Conservation (phyloP, 2,329 filamentous ascomycete species). For the Fusarium incarnatum region DNA sequence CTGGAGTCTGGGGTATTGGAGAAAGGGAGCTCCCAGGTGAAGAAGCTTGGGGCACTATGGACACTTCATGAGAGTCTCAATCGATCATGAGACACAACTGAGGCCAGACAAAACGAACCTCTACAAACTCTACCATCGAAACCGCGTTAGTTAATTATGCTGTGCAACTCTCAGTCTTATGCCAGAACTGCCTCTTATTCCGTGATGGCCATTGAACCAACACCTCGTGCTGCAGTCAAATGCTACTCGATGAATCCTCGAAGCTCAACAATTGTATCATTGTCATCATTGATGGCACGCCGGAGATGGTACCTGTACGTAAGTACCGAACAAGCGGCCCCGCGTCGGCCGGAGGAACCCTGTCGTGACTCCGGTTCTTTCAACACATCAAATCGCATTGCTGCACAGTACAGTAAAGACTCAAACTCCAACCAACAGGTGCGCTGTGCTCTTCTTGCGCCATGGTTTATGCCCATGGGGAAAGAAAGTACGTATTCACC, state of each 20-base stretch:
- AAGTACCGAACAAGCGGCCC: slow-evolving; percentile 44
- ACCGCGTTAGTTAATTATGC: slow-evolving; percentile 11
- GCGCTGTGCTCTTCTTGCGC: slow-evolving; percentile 24
- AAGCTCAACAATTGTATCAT: slow-evolving; percentile 43
- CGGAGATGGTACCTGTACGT: slow-evolving; percentile 37
- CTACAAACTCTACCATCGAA: slow-evolving; percentile 25
- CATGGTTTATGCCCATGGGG: slow-evolving; percentile 21
- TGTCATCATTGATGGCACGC: slow-evolving; percentile 45
- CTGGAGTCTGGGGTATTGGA: slow-evolving; percentile 36
- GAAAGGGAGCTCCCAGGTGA: slow-evolving; percentile 15
- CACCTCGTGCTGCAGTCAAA: slow-evolving; percentile 36
- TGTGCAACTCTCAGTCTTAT: slow-evolving; percentile 35
- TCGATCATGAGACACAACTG: slow-evolving; percentile 4
- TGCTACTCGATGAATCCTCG: slow-evolving; percentile 23
- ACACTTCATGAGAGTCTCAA: neutral
- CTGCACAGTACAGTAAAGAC: neutral
- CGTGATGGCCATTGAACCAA: slow-evolving; percentile 16
- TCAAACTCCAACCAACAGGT: slow-evolving; percentile 12
- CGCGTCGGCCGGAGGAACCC: slow-evolving; percentile 41
- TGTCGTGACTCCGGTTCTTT: slow-evolving; percentile 22
- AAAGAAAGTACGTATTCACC: neutral
- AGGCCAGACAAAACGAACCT: slow-evolving; percentile 21
- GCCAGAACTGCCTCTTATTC: slow-evolving; percentile 24
- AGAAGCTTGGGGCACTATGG: slow-evolving; percentile 8
- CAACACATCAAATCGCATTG: slow-evolving; percentile 2